Evolutionary conservation across 2,329 filamentous ascomycete genomes (phyloP).

Genomic region (Xylariaceae sp.): DNA sequence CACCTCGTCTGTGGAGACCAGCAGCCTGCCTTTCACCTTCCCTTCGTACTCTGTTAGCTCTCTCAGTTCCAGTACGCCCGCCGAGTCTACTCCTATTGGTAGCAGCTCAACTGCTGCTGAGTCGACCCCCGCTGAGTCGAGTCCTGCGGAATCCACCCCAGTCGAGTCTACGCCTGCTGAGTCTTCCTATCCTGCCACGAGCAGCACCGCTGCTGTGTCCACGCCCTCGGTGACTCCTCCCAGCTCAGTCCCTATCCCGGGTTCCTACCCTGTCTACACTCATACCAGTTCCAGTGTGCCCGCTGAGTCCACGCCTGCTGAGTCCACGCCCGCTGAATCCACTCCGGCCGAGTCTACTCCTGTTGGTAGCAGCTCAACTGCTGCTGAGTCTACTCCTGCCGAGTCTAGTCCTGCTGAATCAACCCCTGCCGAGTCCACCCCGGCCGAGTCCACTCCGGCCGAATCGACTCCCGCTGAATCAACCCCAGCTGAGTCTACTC

Average conservation of each 20-base stretch:
- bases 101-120: constrained; percentile 9
- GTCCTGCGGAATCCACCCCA: constrained; percentile 17
- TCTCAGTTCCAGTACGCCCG: not conserved
- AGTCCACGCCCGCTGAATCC: constrained; percentile 20
- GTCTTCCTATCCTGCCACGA: constrained; percentile 12
- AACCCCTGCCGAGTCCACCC: constrained; percentile 13
- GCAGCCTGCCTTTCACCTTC: not conserved
- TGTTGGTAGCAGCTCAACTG: constrained; percentile 6
- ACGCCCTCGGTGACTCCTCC: constrained; percentile 10
- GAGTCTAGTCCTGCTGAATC: constrained; percentile 14
- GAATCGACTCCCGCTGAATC: constrained; percentile 27
- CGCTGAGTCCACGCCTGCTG: constrained; percentile 15
- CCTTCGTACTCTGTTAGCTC: not conserved
- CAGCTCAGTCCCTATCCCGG: constrained; percentile 13
- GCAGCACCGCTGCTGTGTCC: constrained; percentile 15
- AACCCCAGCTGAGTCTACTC: constrained; percentile 30
- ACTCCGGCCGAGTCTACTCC: constrained; percentile 20
- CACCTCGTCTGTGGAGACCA: not conserved
- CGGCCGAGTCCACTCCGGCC: constrained; percentile 21
- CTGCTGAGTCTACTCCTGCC: constrained; percentile 7
- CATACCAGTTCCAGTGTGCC: constrained; percentile 27
- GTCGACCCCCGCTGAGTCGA: constrained; percentile 11
- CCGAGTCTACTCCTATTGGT: not conserved
- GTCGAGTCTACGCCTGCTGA: constrained; percentile 19
- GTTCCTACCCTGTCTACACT: constrained; percentile 23